phyloP scores from a whole-genome alignment of 1,139 yeast species.

The Magnusiomyces ingens region DNA sequence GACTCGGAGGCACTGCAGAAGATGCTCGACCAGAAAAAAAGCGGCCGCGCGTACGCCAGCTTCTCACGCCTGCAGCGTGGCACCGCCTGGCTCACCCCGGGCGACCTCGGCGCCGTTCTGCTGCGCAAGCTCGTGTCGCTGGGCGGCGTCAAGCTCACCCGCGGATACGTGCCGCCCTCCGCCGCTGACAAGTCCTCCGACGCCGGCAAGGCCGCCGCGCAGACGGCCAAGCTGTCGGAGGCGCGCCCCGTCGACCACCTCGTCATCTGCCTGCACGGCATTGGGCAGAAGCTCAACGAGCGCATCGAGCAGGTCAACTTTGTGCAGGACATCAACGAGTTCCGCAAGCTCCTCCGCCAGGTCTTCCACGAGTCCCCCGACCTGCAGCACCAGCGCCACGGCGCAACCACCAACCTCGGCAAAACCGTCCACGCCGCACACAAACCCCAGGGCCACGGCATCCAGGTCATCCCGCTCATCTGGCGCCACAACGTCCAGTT shows the following conservation, averaged over 20 bases:
- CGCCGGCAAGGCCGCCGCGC: constrained; percentile 10
- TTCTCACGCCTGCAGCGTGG: background rate
- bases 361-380: constrained; percentile 45
- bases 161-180: constrained; percentile 21
- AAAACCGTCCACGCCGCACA: background rate
- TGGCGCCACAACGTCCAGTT: constrained; percentile 30
- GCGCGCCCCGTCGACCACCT: constrained; percentile 56
- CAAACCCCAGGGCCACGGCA: constrained; percentile 39
- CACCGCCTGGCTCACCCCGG: constrained; percentile 13
- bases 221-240: constrained; percentile 7
- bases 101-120: constrained; percentile 9
- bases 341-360: constrained; percentile 57
- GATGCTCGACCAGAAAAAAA: background rate
- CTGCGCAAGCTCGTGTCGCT: constrained; percentile 11
- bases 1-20: background rate
- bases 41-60: background rate
- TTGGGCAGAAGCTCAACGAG: constrained; percentile 76
- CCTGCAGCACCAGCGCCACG: constrained; percentile 25
- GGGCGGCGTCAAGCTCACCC: constrained; percentile 23
- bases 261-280: constrained; percentile 80
- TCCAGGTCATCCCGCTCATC: constrained; percentile 47
- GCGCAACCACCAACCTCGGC: background rate
- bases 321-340: constrained; percentile 68
- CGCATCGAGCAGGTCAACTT: constrained; percentile 74
- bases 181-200: constrained; percentile 6